phyloP scores from a whole-genome alignment of 805 yeast species.

The Martiniozyma abietophila region DNA sequence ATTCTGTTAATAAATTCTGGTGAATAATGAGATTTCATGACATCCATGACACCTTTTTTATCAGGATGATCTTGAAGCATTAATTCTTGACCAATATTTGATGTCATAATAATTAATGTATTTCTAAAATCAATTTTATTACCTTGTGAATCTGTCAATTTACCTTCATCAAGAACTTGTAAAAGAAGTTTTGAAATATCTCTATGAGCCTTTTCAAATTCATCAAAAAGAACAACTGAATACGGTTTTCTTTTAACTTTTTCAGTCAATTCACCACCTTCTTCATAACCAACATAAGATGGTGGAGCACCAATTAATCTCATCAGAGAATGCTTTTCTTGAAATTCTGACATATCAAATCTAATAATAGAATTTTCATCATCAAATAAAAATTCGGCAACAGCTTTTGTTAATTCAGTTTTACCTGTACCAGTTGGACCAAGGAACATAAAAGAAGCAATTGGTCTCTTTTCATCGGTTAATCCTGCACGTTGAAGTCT shows the following conservation, averaged over 20 bases:
- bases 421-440: conserved; percentile 99
- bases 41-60: conserved; percentile 52
- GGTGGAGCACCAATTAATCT: conserved; percentile 97
- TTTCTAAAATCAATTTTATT: conserved; percentile 90
- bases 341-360: conserved; percentile 97
- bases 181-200: conserved; percentile 85
- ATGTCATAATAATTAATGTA: conserved; percentile 92
- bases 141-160: conserved; percentile 91
- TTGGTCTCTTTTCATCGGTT: conserved; percentile 89
- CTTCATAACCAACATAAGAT: conserved; percentile 94
- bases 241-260: conserved; percentile 94
- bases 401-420: conserved; percentile 87
- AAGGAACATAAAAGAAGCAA: conserved; percentile 90
- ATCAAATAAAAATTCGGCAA: conserved; percentile 87
- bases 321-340: conserved; percentile 85
- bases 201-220: conserved; percentile 93
- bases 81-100: conserved; percentile 91
- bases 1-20: conserved; percentile 94
- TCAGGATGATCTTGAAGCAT: conserved; percentile 61
- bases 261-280: conserved; percentile 93
- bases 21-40: conserved; percentile 67
- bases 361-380: conserved; percentile 80
- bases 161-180: conserved; percentile 94
- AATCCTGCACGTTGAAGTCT: conserved; percentile 94
- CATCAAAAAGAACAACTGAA: conserved; percentile 87